Conservation (phyloP, 1,284 basidiomycete genomes). For the Sanghuangporus baumii region DNA sequence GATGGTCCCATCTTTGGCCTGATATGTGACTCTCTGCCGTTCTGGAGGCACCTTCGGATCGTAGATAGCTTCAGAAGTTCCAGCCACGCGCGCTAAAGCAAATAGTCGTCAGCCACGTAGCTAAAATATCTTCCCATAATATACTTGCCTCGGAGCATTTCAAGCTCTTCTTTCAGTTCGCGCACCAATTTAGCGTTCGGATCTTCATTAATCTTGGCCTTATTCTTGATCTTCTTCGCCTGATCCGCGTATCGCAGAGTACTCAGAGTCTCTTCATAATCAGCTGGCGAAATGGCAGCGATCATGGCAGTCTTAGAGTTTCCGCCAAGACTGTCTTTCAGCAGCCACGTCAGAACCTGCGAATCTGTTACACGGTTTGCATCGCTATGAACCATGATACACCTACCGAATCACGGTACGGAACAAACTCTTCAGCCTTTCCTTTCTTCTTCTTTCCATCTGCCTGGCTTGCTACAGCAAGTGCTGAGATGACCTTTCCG, state of each 20-base stretch:
- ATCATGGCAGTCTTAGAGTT: slow-evolving; percentile 98
- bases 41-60: slow-evolving; percentile 89
- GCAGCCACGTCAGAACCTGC: slow-evolving; percentile 91
- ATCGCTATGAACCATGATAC: too few species aligned
- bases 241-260: slow-evolving; percentile 96
- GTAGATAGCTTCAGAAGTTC: slow-evolving; percentile 69
- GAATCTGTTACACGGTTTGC: neutral
- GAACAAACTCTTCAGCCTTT: slow-evolving; percentile 85
- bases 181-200: slow-evolving; percentile 98
- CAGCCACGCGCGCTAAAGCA: slow-evolving; percentile 61
- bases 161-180: slow-evolving; percentile 97
- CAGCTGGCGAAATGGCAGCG: slow-evolving; percentile 94
- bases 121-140: slow-evolving; percentile 4
- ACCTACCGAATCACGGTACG: slow-evolving; percentile 88
- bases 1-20: slow-evolving; percentile 89
- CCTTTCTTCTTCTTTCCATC: slow-evolving; percentile 74
- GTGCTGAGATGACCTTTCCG: slow-evolving; percentile 93
- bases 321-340: slow-evolving; percentile 95
- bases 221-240: slow-evolving; percentile 99
- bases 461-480: slow-evolving; percentile 72
- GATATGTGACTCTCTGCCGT: slow-evolving; percentile 93
- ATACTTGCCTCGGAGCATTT: slow-evolving; percentile 71
- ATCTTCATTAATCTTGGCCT: slow-evolving; percentile 98
- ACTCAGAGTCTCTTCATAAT: slow-evolving; percentile 96
- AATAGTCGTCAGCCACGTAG: slow-evolving; percentile 17